A percentile compares a stretch with the other conserved stretches of the same genome.
Conservation (phyloP, 805 yeast species). For the Monosporozyma aquatica region DNA sequence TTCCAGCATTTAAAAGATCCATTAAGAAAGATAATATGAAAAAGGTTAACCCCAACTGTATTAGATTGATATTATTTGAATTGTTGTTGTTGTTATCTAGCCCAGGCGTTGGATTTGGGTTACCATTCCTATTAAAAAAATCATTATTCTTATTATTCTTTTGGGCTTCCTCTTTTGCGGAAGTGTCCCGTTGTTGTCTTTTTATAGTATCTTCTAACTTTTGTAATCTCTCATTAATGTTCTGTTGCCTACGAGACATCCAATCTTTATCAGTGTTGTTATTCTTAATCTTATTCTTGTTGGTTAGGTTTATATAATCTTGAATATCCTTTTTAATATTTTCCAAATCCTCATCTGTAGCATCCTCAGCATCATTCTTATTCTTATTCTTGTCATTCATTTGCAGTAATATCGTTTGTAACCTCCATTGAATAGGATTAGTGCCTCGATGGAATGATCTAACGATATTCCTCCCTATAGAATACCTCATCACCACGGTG, state of each 20-base stretch:
- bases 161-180: slow-evolving; percentile 5
- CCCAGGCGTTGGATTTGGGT: neutral
- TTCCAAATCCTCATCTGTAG: slow-evolving; percentile 18
- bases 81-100: no score
- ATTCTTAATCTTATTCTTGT: slow-evolving; percentile 8
- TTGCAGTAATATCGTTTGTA: neutral
- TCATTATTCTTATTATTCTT: slow-evolving; percentile 7
- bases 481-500: no score
- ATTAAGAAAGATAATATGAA: slow-evolving; percentile 27
- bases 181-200: slow-evolving; percentile 17
- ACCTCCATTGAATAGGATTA: neutral
- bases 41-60: slow-evolving; percentile 29
- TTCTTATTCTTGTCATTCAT: neutral
- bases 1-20: slow-evolving; percentile 25
- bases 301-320: slow-evolving; percentile 16
- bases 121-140: slow-evolving; percentile 1
- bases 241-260: slow-evolving; percentile 15
- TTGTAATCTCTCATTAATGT: slow-evolving; percentile 19
- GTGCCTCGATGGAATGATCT: neutral
- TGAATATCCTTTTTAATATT: slow-evolving; percentile 18
- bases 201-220: slow-evolving; percentile 20
- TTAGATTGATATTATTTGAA: slow-evolving; percentile 28
- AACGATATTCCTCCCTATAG: no score
- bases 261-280: slow-evolving; percentile 7
- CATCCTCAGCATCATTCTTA: neutral